Evolutionary conservation across 495 filamentous ascomycete genomes (phyloP).

Genomic region (Penicillium psychrofluorescens): DNA sequence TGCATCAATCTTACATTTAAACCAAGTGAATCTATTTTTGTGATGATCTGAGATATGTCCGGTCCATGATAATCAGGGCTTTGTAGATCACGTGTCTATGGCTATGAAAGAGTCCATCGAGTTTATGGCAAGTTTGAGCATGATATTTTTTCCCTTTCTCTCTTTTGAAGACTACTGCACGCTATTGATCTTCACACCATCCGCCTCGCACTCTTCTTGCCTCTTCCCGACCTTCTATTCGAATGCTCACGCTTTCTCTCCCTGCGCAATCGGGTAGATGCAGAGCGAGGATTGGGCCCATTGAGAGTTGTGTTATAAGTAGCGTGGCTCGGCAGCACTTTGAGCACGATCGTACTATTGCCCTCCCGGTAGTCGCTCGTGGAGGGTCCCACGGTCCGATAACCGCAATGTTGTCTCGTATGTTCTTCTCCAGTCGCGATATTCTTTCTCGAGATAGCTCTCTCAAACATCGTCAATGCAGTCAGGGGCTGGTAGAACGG

Average conservation of each 20-base stretch:
- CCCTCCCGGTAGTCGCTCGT: conserved; percentile 51
- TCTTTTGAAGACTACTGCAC: too few relatives aligned
- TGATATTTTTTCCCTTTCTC: too few relatives aligned
- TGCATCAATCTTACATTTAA: too few relatives aligned
- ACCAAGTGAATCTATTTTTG: too few relatives aligned
- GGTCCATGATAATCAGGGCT: too few relatives aligned
- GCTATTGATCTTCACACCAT: too few relatives aligned
- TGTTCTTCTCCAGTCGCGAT: conserved; percentile 49
- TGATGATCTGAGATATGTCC: too few relatives aligned
- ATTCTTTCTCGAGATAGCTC: conserved; percentile 48
- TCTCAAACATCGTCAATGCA: conserved; percentile 52
- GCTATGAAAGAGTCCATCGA: too few relatives aligned
- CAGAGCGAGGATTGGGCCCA: conserved; percentile 24
- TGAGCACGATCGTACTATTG: conserved; percentile 46
- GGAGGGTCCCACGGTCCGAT: conserved; percentile 41
- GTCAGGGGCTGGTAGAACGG: conserved; percentile 63
- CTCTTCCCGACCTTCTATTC: not conserved
- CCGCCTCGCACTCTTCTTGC: too few relatives aligned
- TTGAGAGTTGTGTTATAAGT: conserved; percentile 52
- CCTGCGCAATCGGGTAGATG: not conserved
- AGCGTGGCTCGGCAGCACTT: conserved; percentile 37
- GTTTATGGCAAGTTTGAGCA: too few relatives aligned
- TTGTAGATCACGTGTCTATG: too few relatives aligned
- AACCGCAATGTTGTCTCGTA: conserved; percentile 16
- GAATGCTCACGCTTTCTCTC: not conserved